Conservation (phyloP, 495 filamentous ascomycete genomes). For the Penicillium arizonense region DNA sequence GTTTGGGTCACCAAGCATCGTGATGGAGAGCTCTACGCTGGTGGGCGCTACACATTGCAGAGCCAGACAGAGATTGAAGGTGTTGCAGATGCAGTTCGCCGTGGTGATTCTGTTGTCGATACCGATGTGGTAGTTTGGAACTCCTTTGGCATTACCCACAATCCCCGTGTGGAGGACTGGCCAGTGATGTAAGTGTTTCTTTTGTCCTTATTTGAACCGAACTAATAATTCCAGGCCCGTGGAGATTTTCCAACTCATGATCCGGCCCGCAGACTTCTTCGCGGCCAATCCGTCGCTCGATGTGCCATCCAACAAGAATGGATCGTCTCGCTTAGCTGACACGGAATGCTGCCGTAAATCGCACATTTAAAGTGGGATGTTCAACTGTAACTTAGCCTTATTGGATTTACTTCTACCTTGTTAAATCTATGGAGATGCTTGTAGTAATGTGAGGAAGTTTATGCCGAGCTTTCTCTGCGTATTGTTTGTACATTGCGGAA, state of each 20-base stretch:
- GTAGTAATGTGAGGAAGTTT: no score
- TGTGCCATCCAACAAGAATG: conserved; percentile 60
- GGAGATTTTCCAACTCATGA: conserved; percentile 61
- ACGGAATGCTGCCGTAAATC: conserved; percentile 35
- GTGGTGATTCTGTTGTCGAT: conserved; percentile 51
- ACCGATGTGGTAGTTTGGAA: conserved; percentile 49
- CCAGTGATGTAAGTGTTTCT: conserved; percentile 58
- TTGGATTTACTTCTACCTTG: no score
- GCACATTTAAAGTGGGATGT: conserved; percentile 22
- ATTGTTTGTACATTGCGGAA: no score
- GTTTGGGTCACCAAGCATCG: conserved; percentile 80
- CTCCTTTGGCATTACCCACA: conserved; percentile 64
- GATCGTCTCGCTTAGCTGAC: conserved; percentile 47
- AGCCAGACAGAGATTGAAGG: conserved; percentile 59
- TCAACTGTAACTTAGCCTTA: no score
- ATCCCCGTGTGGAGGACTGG: conserved; percentile 63
- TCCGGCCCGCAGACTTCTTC: conserved; percentile 76
- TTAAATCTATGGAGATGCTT: no score
- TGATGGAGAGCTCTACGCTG: conserved; percentile 81
- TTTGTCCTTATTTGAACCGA: conserved; percentile 3
- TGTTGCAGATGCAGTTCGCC: conserved; percentile 53
- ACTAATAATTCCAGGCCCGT: conserved; percentile 41
- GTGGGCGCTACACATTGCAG: conserved; percentile 87
- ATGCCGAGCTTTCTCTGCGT: no score
- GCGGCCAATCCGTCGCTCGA: conserved; percentile 71